Evolutionary conservation across 2,329 filamentous ascomycete species (phyloP).

Genomic region (Amesomyces nigricolor): DNA sequence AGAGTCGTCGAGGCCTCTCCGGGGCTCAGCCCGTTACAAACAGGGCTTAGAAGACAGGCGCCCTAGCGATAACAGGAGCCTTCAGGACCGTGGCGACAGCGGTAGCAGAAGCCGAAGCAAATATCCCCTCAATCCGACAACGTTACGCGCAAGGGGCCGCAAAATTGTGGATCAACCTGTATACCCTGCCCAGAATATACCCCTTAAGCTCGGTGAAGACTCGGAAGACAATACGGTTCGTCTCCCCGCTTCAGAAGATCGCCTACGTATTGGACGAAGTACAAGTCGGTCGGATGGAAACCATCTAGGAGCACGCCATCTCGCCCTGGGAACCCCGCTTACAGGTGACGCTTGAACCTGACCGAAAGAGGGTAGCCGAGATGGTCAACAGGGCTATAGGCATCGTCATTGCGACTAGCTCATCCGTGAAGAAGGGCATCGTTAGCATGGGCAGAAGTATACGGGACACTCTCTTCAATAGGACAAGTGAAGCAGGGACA

Average conservation of each 20-base stretch:
- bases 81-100: no score
- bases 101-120: no score
- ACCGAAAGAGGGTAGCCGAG: constrained; percentile 9
- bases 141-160: no score
- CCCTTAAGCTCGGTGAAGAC: no score
- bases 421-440: constrained; percentile 9
- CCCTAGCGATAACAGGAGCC: no score
- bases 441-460: constrained; percentile 10
- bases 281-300: constrained; percentile 11
- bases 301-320: constrained; percentile 9
- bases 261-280: constrained; percentile 3
- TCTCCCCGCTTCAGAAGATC: constrained; percentile 16
- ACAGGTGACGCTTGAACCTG: constrained; percentile 2
- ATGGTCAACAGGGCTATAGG: constrained; percentile 3
- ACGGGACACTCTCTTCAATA: constrained; percentile 12
- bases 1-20: no score
- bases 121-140: no score
- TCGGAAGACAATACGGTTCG: constrained; percentile 9
- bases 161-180: no score
- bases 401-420: constrained; percentile 14
- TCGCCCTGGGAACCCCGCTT: constrained; percentile 11
- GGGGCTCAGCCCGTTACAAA: no score
- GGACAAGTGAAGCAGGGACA: constrained; percentile 4
- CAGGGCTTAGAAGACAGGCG: no score
- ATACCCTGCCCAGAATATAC: no score